A percentile compares a stretch with the other conserved stretches of the same genome.
Conservation (phyloP, 2,329 filamentous ascomycete species). For the Chalaropsis ovoidea region DNA sequence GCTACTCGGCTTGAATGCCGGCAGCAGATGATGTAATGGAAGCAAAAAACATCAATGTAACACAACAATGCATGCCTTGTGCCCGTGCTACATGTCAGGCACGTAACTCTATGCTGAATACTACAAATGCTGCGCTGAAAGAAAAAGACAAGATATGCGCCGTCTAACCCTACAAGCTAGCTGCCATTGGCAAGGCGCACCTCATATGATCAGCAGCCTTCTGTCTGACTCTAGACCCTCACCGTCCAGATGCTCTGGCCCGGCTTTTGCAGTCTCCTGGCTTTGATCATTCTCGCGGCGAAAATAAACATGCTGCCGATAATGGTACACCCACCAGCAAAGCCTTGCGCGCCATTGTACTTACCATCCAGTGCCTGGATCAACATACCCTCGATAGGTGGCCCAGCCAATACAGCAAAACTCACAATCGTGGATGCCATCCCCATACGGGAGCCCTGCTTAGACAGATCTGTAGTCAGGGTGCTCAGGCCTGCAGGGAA, state of each 20-base stretch:
- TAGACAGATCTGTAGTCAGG: constrained; percentile 43
- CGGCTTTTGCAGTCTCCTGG: constrained; percentile 7
- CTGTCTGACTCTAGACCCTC: background rate
- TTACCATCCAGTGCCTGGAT: constrained; percentile 36
- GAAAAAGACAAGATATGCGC: background rate
- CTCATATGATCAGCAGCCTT: too few species aligned
- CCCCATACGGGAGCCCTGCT: constrained; percentile 46
- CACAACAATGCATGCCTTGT: background rate
- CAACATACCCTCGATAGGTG: constrained; percentile 43
- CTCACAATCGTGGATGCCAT: constrained; percentile 50
- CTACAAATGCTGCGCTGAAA: background rate
- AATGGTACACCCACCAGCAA: constrained; percentile 34
- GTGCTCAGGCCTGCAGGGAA: constrained; percentile 47
- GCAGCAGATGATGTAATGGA: background rate
- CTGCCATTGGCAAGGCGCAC: too few species aligned
- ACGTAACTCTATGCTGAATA: background rate
- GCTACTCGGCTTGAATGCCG: too few species aligned
- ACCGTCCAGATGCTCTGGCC: constrained; percentile 21
- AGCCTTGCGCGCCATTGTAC: constrained; percentile 42
- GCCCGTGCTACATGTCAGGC: background rate
- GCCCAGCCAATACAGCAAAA: constrained; percentile 44
- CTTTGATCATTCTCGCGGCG: constrained; percentile 18
- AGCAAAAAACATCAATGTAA: background rate
- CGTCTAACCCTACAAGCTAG: too few species aligned
- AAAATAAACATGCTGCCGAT: constrained; percentile 18